These are phyloP conservation scores for Mycena olivaceomarginata DNA, from an alignment of 768 basidiomycete species.

Conservation along the genomic window DNA sequence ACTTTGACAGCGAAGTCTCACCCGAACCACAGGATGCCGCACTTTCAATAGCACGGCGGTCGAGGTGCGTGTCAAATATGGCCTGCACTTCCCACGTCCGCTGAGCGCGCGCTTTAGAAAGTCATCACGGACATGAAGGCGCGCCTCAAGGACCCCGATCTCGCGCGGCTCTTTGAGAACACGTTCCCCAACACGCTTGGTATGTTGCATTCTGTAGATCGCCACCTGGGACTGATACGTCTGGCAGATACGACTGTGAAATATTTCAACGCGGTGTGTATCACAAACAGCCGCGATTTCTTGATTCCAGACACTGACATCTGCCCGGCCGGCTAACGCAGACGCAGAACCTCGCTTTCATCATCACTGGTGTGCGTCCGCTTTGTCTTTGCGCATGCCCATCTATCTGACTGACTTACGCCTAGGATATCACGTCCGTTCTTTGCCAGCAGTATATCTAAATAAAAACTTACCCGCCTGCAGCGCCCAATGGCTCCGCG, in stretches of 20 bases:
- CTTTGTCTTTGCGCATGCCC: not conserved
- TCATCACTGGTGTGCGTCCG: conserved; percentile 82
- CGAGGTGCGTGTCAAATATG: conserved; percentile 66
- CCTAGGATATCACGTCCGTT: conserved; percentile 84
- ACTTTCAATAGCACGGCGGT: conserved; percentile 87
- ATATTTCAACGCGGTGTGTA: conserved; percentile 72
- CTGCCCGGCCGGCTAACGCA: too few species aligned
- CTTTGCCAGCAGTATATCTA: too few species aligned
- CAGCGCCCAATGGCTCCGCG: conserved; percentile 90
- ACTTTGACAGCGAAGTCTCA: not conserved
- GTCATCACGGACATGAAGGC: conserved; percentile 85
- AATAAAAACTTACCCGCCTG: not conserved
- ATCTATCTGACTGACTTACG: conserved; percentile 16
- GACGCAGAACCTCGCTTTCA: conserved; percentile 85
- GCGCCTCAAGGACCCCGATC: conserved; percentile 84
- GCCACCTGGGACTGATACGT: conserved; percentile 3
- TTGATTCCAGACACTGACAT: too few species aligned
- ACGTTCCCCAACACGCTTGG: conserved; percentile 90
- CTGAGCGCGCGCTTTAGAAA: conserved; percentile 62
- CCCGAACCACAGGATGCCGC: conserved; percentile 69
- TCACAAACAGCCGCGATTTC: too few species aligned
- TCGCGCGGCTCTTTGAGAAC: conserved; percentile 88
- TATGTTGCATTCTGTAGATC: conserved; percentile 51
- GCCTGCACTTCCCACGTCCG: not conserved
- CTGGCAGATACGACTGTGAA: conserved; percentile 84